Evolutionary conservation across 352 stramenopile species (phyloP), one percentile per base, ranked within the genome.

Genomic region (Pythium insidiosum): DNA sequence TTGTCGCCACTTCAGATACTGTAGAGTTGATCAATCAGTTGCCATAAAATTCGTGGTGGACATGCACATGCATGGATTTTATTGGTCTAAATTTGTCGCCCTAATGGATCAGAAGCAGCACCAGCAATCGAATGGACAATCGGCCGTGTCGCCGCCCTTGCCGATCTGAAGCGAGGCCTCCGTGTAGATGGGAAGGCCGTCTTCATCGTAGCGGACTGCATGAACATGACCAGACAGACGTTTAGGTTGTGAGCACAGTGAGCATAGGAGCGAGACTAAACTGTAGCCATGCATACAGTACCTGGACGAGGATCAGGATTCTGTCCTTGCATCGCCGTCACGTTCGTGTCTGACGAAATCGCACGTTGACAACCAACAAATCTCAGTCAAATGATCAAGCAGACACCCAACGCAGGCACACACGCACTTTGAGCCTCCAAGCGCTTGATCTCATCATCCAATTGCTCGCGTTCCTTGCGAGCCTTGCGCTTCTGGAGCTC

Each of bases 51-150:
- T 9, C 15, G 28, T 33, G 28, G 15, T 15, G 28, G 9, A 15
- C 15, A 15, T 33, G 15, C 28, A 33, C 28, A 33, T 33, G 28
- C 28, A 33, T n/a, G 16, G 18, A 18, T n/a, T 66, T 35, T 53
- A 61, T 64, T 57, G 53, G 48, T 39, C 33, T 30, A 58, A 63
- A 68, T 30, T 3, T 15, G 22, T 13, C 3, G 18, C 0, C 50
- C 47, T 53, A 33, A 9, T 33, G 28, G 28, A 13, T 33, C 15
- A 95, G 38, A 94, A 95, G 63, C 84, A 95, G 60, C 84, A 95
- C 78, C 84, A 92, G 63, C 84, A 95, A 51, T 95, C 84, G 43
- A 95, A 95, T 0, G 84, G 84, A 34, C 84, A 95, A 52, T 95
- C 82, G 5, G 68, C 73, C 11, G 84, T 91, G 56, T 84, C 68